These are phyloP conservation scores for Primulina tabacum DNA, from an alignment of 257 asterid genomes.

Conservation along the genomic window DNA sequence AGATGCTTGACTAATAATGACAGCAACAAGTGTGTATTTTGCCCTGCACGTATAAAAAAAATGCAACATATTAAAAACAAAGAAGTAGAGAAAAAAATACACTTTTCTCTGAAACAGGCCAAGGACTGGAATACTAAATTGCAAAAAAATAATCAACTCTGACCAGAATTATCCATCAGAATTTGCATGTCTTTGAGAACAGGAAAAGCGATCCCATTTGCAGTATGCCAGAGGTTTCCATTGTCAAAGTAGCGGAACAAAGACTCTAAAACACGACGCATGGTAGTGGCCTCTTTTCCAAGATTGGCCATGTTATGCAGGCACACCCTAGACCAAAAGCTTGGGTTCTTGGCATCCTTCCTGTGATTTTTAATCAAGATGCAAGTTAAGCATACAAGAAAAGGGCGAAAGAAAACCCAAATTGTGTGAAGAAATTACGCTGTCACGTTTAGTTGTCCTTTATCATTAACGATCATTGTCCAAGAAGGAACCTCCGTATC, in stretches of 20 bases:
- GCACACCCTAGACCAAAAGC: constrained; percentile 91
- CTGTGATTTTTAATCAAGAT: constrained; percentile 38
- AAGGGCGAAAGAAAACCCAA: constrained; percentile 14
- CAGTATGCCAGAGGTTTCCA: constrained; percentile 69
- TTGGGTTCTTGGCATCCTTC: constrained; percentile 68
- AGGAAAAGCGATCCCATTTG: constrained; percentile 74
- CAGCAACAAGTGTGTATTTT: constrained; percentile 73
- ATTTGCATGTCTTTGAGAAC: constrained; percentile 89
- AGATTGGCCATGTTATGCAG: constrained; percentile 92
- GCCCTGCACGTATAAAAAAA: constrained; percentile 51
- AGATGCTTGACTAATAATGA: constrained; percentile 89
- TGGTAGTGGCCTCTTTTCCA: constrained; percentile 93
- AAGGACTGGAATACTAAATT: constrained; percentile 4
- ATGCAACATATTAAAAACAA: background rate
- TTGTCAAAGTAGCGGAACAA: constrained; percentile 79
- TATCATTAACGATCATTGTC: constrained; percentile 63
- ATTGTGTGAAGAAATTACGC: constrained; percentile 46
- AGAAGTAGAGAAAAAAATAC: background rate
- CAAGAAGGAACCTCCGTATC: constrained; percentile 69
- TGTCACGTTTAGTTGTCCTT: constrained; percentile 71
- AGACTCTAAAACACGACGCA: constrained; percentile 96
- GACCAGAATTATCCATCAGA: constrained; percentile 88
- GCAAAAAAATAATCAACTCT: constrained; percentile 14
- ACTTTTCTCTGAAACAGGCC: constrained; percentile 3
- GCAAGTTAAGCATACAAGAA: constrained; percentile 19